Evolutionary conservation across 2,329 filamentous ascomycete genomes (phyloP).

Genomic region (Aspergillus versicolor): DNA sequence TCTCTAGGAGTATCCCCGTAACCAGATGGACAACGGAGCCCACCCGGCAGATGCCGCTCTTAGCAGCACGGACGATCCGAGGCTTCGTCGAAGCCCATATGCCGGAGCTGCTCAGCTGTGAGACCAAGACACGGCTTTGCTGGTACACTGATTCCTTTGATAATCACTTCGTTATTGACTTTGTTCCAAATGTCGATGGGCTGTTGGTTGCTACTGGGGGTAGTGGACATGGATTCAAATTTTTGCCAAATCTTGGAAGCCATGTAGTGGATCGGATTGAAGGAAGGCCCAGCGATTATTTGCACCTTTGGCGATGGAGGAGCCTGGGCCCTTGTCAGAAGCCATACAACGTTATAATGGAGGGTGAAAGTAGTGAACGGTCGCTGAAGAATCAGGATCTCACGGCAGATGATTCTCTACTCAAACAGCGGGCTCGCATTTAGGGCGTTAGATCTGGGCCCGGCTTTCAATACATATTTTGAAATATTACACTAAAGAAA

Average conservation of each 20-base stretch:
- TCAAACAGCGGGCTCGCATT: no score
- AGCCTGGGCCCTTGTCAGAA: no score
- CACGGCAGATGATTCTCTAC: no score
- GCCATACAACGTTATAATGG: background rate
- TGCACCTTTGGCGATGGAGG: background rate
- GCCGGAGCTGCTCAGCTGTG: slow-evolving; percentile 42
- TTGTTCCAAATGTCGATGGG: slow-evolving; percentile 50
- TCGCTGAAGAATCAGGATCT: no score
- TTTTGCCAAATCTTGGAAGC: slow-evolving; percentile 58
- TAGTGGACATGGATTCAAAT: slow-evolving; percentile 63
- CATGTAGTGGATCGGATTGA: slow-evolving; percentile 55
- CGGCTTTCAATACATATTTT: no score
- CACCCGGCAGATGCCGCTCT: slow-evolving; percentile 24
- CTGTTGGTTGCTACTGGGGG: slow-evolving; percentile 63
- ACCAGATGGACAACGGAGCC: slow-evolving; percentile 35
- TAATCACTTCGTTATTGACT: slow-evolving; percentile 56
- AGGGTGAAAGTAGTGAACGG: background rate
- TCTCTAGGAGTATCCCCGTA: slow-evolving; percentile 41
- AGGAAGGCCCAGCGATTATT: slow-evolving; percentile 19
- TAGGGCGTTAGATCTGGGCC: no score
- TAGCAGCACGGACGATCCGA: slow-evolving; percentile 28
- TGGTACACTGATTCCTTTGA: slow-evolving; percentile 59
- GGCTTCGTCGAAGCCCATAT: slow-evolving; percentile 42
- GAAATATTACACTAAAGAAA: no score
- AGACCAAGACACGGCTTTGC: slow-evolving; percentile 49